Evolutionary conservation across 768 basidiomycete species (phyloP).

Genomic region (Amyloporia xantha): DNA sequence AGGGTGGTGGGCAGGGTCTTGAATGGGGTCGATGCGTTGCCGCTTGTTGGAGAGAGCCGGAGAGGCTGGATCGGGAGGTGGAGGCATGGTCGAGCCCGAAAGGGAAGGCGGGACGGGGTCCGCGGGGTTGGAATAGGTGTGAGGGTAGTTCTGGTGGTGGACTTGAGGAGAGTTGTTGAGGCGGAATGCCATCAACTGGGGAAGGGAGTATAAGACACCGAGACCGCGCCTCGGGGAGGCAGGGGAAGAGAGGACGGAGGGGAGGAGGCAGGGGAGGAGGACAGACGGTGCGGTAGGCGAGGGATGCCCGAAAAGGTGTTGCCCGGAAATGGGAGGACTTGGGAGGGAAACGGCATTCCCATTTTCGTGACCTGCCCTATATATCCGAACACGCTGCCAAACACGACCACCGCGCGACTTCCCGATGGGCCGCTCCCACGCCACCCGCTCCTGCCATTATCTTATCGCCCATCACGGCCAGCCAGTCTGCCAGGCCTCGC

Average conservation of each 20-base stretch:
- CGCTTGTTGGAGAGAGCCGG: constrained; percentile 18
- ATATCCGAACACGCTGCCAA: constrained; percentile 13
- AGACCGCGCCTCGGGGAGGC: constrained; percentile 12
- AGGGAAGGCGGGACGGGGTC: constrained; percentile 8
- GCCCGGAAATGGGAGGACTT: constrained; percentile 21
- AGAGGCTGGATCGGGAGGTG: constrained; percentile 16
- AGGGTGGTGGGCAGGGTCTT: constrained; percentile 30
- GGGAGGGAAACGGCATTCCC: constrained; percentile 18
- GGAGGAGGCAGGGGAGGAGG: too few relatives aligned
- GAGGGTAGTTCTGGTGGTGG: constrained; percentile 2
- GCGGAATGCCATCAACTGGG: background rate
- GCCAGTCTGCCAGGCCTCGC: background rate
- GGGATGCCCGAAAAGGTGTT: constrained; percentile 16
- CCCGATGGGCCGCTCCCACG: constrained; percentile 16
- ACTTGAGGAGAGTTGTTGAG: background rate
- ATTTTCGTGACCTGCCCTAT: constrained; percentile 19
- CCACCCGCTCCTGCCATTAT: constrained; percentile 11
- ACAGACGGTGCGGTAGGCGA: too few relatives aligned
- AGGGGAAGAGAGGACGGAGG: constrained; percentile 8
- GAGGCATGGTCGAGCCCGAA: constrained; percentile 11
- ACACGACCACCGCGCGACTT: constrained; percentile 9
- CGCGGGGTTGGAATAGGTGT: constrained; percentile 1
- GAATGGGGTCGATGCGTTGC: too few relatives aligned
- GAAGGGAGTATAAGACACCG: too few relatives aligned
- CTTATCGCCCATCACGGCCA: constrained; percentile 13